A percentile compares a stretch with the other conserved stretches of the same genome.
These are phyloP conservation scores for Stenocarpella maydis DNA, from an alignment of 2,329 filamentous ascomycete genomes.

Conservation along the genomic window DNA sequence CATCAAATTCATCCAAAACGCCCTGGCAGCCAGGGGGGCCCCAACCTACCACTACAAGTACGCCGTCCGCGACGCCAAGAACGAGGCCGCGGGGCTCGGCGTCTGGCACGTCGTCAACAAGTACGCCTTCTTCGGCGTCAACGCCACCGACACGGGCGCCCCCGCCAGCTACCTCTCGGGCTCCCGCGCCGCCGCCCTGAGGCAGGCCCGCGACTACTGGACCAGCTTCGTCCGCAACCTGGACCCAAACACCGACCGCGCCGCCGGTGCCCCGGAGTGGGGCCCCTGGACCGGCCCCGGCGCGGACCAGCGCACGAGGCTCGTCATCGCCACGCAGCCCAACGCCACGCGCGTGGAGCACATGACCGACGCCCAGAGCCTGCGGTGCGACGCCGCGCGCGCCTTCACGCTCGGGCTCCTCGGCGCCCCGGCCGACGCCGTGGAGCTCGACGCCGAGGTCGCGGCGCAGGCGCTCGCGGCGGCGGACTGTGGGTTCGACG, in stretches of 20 bases:
- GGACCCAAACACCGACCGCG: slow-evolving; percentile 17
- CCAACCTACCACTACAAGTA: slow-evolving; percentile 20
- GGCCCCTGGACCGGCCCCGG: background rate
- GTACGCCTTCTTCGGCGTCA: slow-evolving; percentile 22
- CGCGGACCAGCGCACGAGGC: background rate
- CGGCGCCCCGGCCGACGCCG: background rate
- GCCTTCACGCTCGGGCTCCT: slow-evolving; percentile 12
- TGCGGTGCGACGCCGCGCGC: slow-evolving; percentile 7
- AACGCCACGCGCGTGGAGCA: slow-evolving; percentile 12
- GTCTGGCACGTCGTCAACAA: slow-evolving; percentile 23
- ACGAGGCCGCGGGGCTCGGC: slow-evolving; percentile 9
- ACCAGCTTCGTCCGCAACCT: slow-evolving; percentile 24
- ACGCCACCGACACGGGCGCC: slow-evolving; percentile 9
- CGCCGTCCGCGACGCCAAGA: slow-evolving; percentile 17
- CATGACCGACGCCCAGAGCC: slow-evolving; percentile 20
- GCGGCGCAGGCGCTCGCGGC: slow-evolving; percentile 5
- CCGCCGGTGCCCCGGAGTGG: background rate
- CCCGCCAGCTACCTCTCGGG: background rate
- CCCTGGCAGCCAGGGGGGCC: slow-evolving; percentile 9
- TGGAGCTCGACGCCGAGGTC: slow-evolving; percentile 12
- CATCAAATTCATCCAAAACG: slow-evolving; percentile 16
- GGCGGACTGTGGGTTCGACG: slow-evolving; percentile 1
- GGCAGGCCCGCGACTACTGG: slow-evolving; percentile 11
- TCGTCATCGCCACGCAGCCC: slow-evolving; percentile 9
- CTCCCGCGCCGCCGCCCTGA: background rate